Conservation (phyloP, 2,329 filamentous ascomycete genomes). For the Cryphonectria radicalis region DNA sequence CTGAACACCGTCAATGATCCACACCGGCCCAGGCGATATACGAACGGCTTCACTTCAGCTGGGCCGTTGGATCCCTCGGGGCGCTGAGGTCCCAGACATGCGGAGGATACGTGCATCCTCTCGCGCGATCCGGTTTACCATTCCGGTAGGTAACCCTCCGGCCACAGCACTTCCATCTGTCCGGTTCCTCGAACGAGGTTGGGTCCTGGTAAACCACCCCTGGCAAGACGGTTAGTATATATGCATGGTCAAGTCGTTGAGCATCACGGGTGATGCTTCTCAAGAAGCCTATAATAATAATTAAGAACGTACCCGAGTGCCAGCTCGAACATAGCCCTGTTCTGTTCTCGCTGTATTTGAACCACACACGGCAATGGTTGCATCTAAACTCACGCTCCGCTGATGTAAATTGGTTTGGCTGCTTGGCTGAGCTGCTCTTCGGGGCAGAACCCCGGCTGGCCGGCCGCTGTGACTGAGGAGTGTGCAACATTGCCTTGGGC, state of each 20-base stretch:
- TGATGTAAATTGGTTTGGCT: too few species aligned
- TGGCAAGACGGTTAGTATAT: background rate
- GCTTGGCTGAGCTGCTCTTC: background rate
- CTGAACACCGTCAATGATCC: background rate
- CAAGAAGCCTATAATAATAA: too few species aligned
- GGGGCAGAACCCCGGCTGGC: background rate
- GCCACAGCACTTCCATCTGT: background rate
- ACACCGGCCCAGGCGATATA: background rate
- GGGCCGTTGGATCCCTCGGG: background rate
- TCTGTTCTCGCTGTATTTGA: background rate
- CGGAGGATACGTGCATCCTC: background rate
- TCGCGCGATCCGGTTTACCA: background rate
- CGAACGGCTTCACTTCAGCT: background rate
- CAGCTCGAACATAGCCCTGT: background rate
- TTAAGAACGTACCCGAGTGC: background rate
- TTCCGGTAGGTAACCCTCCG: background rate
- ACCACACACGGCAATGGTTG: constrained; percentile 2
- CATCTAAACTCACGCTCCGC: background rate
- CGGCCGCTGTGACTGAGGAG: background rate
- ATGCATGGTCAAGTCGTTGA: background rate
- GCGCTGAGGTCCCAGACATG: background rate
- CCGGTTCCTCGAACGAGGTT: background rate
- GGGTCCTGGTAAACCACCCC: background rate
- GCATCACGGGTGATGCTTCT: background rate
- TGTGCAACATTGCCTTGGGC: accelerated